Conservation (phyloP, 305 asterid genomes). For the Caryopteris hybrid region DNA sequence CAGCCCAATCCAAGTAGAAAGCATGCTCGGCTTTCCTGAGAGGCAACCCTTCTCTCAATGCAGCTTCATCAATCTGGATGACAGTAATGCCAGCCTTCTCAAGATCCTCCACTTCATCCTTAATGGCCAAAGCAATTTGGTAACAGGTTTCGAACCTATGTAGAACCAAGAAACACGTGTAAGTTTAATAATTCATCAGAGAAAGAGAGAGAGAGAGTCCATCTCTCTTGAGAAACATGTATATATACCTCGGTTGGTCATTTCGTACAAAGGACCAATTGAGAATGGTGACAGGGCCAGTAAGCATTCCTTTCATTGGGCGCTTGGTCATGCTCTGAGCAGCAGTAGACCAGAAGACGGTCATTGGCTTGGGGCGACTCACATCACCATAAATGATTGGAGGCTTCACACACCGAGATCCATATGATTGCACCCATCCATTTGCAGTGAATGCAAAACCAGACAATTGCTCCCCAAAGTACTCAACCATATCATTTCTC, state of each 20-base stretch:
- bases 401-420: not conserved
- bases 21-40: slow-evolving; percentile 36
- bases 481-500: not conserved
- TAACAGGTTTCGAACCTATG: slow-evolving; percentile 32
- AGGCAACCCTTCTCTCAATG: slow-evolving; percentile 42
- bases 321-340: not conserved
- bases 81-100: slow-evolving; percentile 40
- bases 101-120: slow-evolving; percentile 46
- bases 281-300: not conserved
- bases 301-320: not conserved
- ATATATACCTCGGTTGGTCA: not conserved
- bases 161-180: not conserved
- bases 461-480: not conserved
- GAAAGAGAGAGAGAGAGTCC: not conserved
- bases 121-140: slow-evolving; percentile 42
- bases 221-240: too few species aligned
- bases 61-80: slow-evolving; percentile 44
- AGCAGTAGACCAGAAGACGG: not conserved
- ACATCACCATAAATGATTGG: not conserved
- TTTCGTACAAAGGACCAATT: not conserved
- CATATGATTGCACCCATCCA: not conserved
- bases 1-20: slow-evolving; percentile 43
- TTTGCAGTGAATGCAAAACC: not conserved
- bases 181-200: not conserved
- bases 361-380: not conserved